These are phyloP conservation scores for Suillus plorans DNA, from an alignment of 768 basidiomycete genomes.

Conservation along the genomic window DNA sequence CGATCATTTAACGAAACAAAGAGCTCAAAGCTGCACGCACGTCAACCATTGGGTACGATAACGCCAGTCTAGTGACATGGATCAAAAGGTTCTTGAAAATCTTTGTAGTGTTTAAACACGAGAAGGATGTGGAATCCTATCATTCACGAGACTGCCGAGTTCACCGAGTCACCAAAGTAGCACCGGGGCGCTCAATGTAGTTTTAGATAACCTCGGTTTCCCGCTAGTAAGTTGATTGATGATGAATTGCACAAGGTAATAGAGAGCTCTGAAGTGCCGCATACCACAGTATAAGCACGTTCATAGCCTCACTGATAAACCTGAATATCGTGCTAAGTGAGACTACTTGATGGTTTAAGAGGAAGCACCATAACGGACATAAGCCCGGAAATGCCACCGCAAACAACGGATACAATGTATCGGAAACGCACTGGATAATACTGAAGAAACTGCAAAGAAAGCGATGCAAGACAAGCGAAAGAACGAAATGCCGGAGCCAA, in stretches of 20 bases:
- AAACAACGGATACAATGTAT: conserved; percentile 2
- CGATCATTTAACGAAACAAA: neutral
- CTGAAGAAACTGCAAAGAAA: conserved; percentile 10
- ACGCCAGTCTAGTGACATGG: neutral
- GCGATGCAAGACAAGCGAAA: conserved; percentile 18
- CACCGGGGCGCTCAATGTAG: neutral
- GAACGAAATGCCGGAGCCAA: conserved; percentile 20
- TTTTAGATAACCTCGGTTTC: neutral
- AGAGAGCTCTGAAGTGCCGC: neutral
- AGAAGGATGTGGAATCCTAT: neutral
- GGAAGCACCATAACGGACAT: neutral
- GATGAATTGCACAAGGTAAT: neutral
- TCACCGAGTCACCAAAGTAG: neutral
- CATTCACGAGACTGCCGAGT: neutral
- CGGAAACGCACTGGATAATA: conserved; percentile 3
- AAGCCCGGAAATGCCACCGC: neutral
- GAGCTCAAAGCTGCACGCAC: neutral
- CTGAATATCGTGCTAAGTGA: neutral
- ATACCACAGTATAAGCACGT: neutral
- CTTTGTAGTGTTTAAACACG: neutral
- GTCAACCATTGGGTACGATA: neutral
- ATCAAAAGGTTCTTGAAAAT: neutral
- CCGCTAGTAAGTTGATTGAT: neutral
- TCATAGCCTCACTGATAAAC: neutral
- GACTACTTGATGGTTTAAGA: neutral